Conservation (phyloP, 305 asterid genomes). For the Rubia peregrina region DNA sequence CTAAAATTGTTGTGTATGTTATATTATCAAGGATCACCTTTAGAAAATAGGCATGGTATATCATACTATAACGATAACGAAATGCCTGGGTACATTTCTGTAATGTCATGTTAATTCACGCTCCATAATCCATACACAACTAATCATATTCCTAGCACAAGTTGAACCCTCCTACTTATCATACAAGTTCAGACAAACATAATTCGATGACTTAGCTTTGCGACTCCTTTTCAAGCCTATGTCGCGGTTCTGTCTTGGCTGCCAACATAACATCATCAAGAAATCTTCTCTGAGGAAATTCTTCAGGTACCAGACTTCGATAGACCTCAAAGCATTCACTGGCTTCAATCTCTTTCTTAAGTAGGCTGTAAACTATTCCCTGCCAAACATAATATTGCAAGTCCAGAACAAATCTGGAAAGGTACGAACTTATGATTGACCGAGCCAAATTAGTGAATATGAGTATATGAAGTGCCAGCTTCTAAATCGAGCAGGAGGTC, state of each 20-base stretch:
- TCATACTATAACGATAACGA: not conserved
- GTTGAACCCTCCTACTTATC: not conserved
- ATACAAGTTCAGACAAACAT: not conserved
- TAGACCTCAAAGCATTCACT: slow-evolving; percentile 59
- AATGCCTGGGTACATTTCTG: not conserved
- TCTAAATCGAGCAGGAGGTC: not conserved
- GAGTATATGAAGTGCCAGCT: not conserved
- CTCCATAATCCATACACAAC: not conserved
- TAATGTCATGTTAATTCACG: not conserved
- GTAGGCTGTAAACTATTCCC: slow-evolving; percentile 77
- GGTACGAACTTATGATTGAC: not conserved
- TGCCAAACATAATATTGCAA: slow-evolving; percentile 17
- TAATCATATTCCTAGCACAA: slow-evolving; percentile 5
- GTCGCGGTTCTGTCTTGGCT: slow-evolving; percentile 61
- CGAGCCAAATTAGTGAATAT: not conserved
- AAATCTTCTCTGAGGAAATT: slow-evolving; percentile 72
- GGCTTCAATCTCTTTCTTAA: slow-evolving; percentile 67
- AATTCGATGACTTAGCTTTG: slow-evolving; percentile 24
- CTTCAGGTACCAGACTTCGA: slow-evolving; percentile 69
- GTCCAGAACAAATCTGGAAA: not conserved
- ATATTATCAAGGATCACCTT: not conserved
- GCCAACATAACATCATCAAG: slow-evolving; percentile 74
- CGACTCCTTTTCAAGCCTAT: slow-evolving; percentile 44
- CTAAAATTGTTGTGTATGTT: not conserved
- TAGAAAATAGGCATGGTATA: not conserved